A percentile compares a stretch with the other conserved stretches of the same genome.
Evolutionary conservation across 2,329 filamentous ascomycete genomes (phyloP).

Genomic region (Coniochaeta prunicola): DNA sequence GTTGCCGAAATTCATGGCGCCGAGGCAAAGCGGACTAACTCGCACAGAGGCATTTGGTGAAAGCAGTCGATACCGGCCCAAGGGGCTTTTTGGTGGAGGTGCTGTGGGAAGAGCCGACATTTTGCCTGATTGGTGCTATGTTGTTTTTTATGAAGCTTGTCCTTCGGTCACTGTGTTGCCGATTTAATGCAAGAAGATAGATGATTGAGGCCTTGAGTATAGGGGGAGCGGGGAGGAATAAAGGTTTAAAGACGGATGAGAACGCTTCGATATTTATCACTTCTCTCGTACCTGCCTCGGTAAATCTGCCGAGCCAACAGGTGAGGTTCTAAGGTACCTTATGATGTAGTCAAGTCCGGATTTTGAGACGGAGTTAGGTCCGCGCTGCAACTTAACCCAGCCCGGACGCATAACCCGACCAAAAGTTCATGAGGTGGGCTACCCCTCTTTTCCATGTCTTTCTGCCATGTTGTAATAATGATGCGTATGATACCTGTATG

Average conservation of each 20-base stretch:
- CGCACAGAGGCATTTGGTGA: slow-evolving; percentile 57
- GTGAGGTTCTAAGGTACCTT: background rate
- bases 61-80: slow-evolving; percentile 59
- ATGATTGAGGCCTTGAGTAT: background rate
- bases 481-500: too few species aligned
- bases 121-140: background rate
- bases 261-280: background rate
- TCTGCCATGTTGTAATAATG: too few species aligned
- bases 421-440: background rate
- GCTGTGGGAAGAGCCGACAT: slow-evolving; percentile 24
- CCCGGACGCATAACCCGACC: background rate
- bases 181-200: too few species aligned
- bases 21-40: slow-evolving; percentile 61
- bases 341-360: background rate
- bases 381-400: background rate
- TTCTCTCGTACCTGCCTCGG: background rate
- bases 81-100: slow-evolving; percentile 47
- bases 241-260: background rate
- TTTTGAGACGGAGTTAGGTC: background rate
- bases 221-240: background rate
- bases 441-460: background rate
- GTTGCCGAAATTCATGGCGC: slow-evolving; percentile 58
- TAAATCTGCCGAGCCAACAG: background rate
- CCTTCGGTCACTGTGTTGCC: background rate
- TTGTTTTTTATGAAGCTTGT: background rate